Percentiles rank a stretch among this genome's conserved stretches.
These are phyloP conservation scores for Hevea brasiliensis DNA, from an alignment of 345 rosid species.

Conservation along the genomic window DNA sequence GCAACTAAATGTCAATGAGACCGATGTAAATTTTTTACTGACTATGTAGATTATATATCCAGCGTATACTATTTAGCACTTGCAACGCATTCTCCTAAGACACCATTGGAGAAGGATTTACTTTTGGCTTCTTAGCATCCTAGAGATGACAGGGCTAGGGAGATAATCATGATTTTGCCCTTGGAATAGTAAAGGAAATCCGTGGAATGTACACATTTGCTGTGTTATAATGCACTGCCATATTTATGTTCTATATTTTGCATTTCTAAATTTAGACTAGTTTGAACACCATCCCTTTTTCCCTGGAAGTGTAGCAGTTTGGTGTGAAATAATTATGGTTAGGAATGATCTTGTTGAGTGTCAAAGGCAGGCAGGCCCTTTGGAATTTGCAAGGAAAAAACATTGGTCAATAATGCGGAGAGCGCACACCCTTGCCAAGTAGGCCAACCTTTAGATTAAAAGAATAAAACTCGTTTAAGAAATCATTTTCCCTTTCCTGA, in stretches of 20 bases:
- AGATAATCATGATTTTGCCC: not conserved
- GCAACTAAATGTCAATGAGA: not conserved
- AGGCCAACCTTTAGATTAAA: too few species aligned
- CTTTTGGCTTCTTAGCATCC: not conserved
- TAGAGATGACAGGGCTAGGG: not conserved
- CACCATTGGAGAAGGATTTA: not conserved
- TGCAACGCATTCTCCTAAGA: too few species aligned
- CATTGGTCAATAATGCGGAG: not conserved
- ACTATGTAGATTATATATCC: not conserved
- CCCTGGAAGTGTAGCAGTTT: not conserved
- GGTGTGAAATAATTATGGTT: not conserved
- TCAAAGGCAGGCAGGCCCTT: too few species aligned
- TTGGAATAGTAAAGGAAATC: not conserved
- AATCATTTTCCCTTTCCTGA: too few species aligned
- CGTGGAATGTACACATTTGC: not conserved
- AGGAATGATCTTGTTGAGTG: not conserved
- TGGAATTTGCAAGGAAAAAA: too few species aligned
- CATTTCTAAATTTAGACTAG: not conserved
- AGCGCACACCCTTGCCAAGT: too few species aligned
- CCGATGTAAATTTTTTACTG: not conserved
- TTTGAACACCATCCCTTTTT: not conserved
- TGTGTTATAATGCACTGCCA: not conserved
- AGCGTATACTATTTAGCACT: too few species aligned
- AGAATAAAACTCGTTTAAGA: too few species aligned
- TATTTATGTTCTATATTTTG: not conserved